Evolutionary conservation across 1,284 basidiomycete species (phyloP).

Genomic region (Termitomyces sp.): DNA sequence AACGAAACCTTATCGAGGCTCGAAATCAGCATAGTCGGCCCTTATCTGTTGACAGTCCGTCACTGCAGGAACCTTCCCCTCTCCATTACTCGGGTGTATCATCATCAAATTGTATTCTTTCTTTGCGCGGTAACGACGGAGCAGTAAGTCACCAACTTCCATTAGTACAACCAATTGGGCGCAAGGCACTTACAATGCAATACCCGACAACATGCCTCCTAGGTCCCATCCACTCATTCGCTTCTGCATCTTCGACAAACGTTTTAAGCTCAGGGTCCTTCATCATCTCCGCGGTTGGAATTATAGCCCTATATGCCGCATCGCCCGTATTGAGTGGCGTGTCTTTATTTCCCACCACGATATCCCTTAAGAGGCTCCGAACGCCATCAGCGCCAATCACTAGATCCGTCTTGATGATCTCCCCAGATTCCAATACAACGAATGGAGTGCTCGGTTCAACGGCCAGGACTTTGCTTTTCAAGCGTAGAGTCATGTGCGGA

Average conservation of each 20-base stretch:
- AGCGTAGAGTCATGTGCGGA: slow-evolving; percentile 37
- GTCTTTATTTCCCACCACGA: slow-evolving; percentile 38
- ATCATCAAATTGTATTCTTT: slow-evolving; percentile 48
- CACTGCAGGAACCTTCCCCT: slow-evolving; percentile 37
- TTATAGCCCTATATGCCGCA: slow-evolving; percentile 51
- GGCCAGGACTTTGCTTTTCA: slow-evolving; percentile 35
- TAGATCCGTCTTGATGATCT: slow-evolving; percentile 37
- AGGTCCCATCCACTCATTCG: slow-evolving; percentile 45
- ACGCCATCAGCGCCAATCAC: slow-evolving; percentile 55
- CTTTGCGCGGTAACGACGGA: slow-evolving; percentile 30
- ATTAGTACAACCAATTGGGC: slow-evolving; percentile 17
- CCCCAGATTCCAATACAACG: slow-evolving; percentile 35
- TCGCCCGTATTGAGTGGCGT: slow-evolving; percentile 48
- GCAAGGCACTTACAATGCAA: slow-evolving; percentile 30
- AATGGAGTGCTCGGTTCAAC: slow-evolving; percentile 34
- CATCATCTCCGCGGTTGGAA: slow-evolving; percentile 42
- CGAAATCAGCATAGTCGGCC: slow-evolving; percentile 42
- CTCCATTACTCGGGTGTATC: slow-evolving; percentile 37
- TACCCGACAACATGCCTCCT: slow-evolving; percentile 41
- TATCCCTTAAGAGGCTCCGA: slow-evolving; percentile 39
- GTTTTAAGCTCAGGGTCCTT: slow-evolving; percentile 43
- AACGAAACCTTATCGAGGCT: slow-evolving; percentile 34
- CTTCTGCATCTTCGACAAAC: slow-evolving; percentile 36
- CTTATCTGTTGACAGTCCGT: slow-evolving; percentile 40
- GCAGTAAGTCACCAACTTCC: slow-evolving; percentile 6